Percentiles rank a stretch among this genome's conserved stretches.
Conservation (phyloP, 805 yeast species). For the Saturnispora kantuleensis region DNA sequence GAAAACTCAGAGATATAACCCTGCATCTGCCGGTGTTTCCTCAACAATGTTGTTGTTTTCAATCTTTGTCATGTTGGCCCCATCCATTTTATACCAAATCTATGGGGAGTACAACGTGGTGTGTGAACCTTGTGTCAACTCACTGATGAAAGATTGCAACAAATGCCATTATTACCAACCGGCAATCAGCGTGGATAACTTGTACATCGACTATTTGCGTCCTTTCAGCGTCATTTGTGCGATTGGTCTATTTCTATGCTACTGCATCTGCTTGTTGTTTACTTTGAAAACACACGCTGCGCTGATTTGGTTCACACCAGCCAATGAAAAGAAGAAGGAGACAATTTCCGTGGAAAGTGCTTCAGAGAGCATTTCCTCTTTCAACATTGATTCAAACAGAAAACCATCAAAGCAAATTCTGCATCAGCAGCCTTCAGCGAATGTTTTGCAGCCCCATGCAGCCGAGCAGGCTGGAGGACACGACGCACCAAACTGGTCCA, state of each 20-base stretch:
- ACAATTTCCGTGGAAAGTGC: slow-evolving; percentile 10
- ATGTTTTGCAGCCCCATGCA: slow-evolving; percentile 6
- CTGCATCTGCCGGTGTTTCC: slow-evolving; percentile 93
- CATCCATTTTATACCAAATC: slow-evolving; percentile 80
- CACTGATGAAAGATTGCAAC: slow-evolving; percentile 36
- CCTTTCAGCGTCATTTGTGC: slow-evolving; percentile 84
- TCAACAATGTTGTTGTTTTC: slow-evolving; percentile 93
- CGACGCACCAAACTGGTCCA: slow-evolving; percentile 96
- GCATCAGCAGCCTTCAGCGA: slow-evolving; percentile 7
- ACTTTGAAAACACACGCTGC: slow-evolving; percentile 96
- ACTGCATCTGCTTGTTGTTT: slow-evolving; percentile 81
- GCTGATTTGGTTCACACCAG: slow-evolving; percentile 79
- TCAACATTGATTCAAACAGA: slow-evolving; percentile 12
- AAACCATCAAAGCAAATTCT: slow-evolving; percentile 4
- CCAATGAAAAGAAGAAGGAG: slow-evolving; percentile 27
- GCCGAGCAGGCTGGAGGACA: slow-evolving; percentile 44
- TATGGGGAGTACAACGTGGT: slow-evolving; percentile 77
- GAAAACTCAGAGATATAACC: slow-evolving; percentile 92
- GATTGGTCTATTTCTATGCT: slow-evolving; percentile 67
- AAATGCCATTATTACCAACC: slow-evolving; percentile 75
- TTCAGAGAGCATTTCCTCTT: slow-evolving; percentile 20
- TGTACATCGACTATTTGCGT: slow-evolving; percentile 58
- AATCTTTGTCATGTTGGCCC: slow-evolving; percentile 82
- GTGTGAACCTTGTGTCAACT: slow-evolving; percentile 47
- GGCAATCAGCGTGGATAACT: slow-evolving; percentile 54